phyloP scores from a whole-genome alignment of 2,329 filamentous ascomycete genomes.

The Ascocoryne sarcoides region DNA sequence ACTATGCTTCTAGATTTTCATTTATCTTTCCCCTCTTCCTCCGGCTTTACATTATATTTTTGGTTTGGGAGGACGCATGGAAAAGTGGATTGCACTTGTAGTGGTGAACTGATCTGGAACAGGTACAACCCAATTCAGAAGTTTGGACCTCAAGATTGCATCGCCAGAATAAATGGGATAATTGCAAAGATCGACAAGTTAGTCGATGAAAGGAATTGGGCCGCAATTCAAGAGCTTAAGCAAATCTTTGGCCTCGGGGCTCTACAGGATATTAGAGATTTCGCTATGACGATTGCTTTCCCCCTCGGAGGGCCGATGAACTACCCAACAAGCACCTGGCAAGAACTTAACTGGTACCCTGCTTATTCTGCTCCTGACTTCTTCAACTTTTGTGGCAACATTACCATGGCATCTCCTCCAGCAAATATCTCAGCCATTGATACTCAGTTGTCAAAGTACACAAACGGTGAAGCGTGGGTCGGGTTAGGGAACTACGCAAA shows the following conservation, averaged over 20 bases:
- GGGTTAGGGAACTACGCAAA: slow-evolving; percentile 43
- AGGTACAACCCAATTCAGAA: slow-evolving; percentile 39
- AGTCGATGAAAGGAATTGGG: slow-evolving; percentile 33
- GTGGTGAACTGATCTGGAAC: neutral
- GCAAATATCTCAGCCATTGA: slow-evolving; percentile 37
- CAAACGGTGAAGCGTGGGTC: slow-evolving; percentile 39
- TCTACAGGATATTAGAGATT: slow-evolving; percentile 37
- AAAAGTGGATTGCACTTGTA: too few relatives aligned
- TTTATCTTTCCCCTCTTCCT: too few relatives aligned
- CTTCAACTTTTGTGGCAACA: slow-evolving; percentile 43
- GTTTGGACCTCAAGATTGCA: slow-evolving; percentile 40
- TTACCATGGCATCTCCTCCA: slow-evolving; percentile 38
- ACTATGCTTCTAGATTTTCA: too few relatives aligned
- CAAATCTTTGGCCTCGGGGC: slow-evolving; percentile 38
- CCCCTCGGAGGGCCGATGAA: slow-evolving; percentile 39
- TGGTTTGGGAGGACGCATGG: too few relatives aligned
- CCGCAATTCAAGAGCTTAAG: slow-evolving; percentile 37
- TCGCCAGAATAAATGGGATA: slow-evolving; percentile 39
- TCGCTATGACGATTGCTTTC: slow-evolving; percentile 39
- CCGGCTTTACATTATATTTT: too few relatives aligned
- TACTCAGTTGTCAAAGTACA: slow-evolving; percentile 38
- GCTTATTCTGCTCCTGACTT: slow-evolving; percentile 37
- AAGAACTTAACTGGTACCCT: slow-evolving; percentile 42
- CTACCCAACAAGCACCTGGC: slow-evolving; percentile 44
- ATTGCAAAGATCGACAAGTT: slow-evolving; percentile 41